Evolutionary conservation across 352 stramenopile genomes (phyloP).

Genomic region (Phytophthora niederhauseri): DNA sequence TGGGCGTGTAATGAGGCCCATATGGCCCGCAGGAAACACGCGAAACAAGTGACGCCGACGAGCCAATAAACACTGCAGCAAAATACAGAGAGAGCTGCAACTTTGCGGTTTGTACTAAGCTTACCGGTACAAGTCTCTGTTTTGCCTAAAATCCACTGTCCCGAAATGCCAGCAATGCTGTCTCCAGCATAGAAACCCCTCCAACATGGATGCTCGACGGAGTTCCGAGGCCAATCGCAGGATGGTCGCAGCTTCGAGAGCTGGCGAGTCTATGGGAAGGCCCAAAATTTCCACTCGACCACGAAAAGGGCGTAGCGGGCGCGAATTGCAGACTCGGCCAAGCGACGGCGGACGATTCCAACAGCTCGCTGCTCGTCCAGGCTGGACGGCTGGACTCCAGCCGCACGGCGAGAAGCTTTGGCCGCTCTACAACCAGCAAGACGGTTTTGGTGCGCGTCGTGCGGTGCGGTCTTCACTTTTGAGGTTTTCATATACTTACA

Average conservation of each 20-base stretch:
- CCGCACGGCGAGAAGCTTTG: conserved; percentile 8
- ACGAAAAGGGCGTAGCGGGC: conserved; percentile 5
- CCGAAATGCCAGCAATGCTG: neutral
- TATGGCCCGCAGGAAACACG: conserved; percentile 20
- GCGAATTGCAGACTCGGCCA: conserved; percentile 4
- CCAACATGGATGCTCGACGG: neutral
- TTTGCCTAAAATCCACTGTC: neutral
- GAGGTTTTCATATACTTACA: neutral
- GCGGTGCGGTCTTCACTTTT: neutral
- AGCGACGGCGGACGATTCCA: conserved; percentile 1
- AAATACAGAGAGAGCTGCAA: neutral
- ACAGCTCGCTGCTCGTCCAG: neutral
- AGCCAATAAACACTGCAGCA: conserved; percentile 1
- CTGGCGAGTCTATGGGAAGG: conserved; percentile 15
- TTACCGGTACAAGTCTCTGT: too few relatives aligned
- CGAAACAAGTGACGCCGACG: conserved; percentile 6
- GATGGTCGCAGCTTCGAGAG: conserved; percentile 13
- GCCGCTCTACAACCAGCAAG: neutral
- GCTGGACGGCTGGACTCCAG: too few relatives aligned
- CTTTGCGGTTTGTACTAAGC: too few relatives aligned
- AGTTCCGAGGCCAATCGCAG: conserved; percentile 18
- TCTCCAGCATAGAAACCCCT: conserved; percentile 3
- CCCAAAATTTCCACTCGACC: conserved; percentile 11
- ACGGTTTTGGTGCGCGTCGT: conserved; percentile 1
- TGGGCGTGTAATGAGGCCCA: conserved; percentile 9